phyloP scores from a whole-genome alignment of 2,329 filamentous ascomycete species.

The Beauveria sp. region DNA sequence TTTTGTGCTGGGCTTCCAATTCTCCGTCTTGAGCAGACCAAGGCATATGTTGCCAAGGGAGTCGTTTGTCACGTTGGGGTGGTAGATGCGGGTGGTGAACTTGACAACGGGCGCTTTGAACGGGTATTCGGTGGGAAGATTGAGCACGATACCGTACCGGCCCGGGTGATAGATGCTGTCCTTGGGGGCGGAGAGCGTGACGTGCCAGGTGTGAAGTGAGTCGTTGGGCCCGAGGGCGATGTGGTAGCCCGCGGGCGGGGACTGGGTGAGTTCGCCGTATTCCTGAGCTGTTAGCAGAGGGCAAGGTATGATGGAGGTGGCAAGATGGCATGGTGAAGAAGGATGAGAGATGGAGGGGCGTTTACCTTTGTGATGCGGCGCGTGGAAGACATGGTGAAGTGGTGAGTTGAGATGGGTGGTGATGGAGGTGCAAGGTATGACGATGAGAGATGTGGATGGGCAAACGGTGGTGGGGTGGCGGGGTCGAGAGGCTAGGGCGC shows the following conservation, averaged over 20 bases:
- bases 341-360: neutral
- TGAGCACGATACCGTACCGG: constrained; percentile 64
- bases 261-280: constrained; percentile 40
- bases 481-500: constrained; percentile 7
- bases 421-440: neutral
- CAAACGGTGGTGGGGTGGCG: neutral
- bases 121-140: constrained; percentile 73
- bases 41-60: constrained; percentile 79
- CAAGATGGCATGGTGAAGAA: neutral
- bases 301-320: neutral
- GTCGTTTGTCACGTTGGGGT: constrained; percentile 90
- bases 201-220: constrained; percentile 46
- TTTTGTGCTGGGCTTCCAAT: constrained; percentile 86
- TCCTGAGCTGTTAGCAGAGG: constrained; percentile 33
- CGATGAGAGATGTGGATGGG: neutral
- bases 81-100: constrained; percentile 88
- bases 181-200: constrained; percentile 38
- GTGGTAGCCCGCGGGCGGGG: constrained; percentile 40
- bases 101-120: constrained; percentile 78
- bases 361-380: constrained; percentile 39
- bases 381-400: constrained; percentile 27
- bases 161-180: constrained; percentile 53
- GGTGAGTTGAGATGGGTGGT: neutral
- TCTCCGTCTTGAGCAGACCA: constrained; percentile 71
- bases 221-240: constrained; percentile 38